These are phyloP conservation scores for Hemileccinum impolitum DNA, from an alignment of 768 basidiomycete species.

Conservation along the genomic window DNA sequence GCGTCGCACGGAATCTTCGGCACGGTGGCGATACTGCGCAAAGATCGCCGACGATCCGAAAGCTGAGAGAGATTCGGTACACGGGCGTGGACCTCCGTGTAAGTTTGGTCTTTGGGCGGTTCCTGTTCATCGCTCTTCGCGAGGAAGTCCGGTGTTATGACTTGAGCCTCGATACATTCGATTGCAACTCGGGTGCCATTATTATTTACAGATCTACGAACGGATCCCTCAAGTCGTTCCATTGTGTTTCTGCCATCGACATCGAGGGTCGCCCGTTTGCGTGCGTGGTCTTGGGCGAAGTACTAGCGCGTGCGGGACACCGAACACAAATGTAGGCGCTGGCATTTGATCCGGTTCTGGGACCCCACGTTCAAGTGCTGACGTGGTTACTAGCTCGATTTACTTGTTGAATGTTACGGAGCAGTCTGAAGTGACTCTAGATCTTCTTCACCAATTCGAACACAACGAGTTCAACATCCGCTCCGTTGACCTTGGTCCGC, in stretches of 20 bases:
- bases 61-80: conserved; percentile 8
- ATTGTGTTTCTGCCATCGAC: conserved; percentile 12
- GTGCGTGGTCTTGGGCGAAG: conserved; percentile 4
- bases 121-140: conserved; percentile 11
- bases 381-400: not conserved
- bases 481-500: conserved; percentile 13
- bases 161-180: not conserved
- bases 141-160: conserved; percentile 17
- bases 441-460: conserved; percentile 15
- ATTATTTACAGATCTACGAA: not conserved
- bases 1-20: conserved; percentile 7
- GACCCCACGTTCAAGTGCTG: not conserved
- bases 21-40: not conserved
- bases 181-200: not conserved
- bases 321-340: conserved; percentile 4
- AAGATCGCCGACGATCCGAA: not conserved
- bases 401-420: conserved; percentile 1
- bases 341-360: not conserved
- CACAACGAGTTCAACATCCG: not conserved
- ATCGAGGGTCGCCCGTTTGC: conserved; percentile 8
- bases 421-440: conserved; percentile 2
- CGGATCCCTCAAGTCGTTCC: not conserved
- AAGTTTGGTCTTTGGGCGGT: conserved; percentile 15
- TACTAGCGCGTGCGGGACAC: not conserved
- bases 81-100: not conserved